Evolutionary conservation across 2,329 filamentous ascomycete species (phyloP).

Genomic region (Cladosporium oxysporum): DNA sequence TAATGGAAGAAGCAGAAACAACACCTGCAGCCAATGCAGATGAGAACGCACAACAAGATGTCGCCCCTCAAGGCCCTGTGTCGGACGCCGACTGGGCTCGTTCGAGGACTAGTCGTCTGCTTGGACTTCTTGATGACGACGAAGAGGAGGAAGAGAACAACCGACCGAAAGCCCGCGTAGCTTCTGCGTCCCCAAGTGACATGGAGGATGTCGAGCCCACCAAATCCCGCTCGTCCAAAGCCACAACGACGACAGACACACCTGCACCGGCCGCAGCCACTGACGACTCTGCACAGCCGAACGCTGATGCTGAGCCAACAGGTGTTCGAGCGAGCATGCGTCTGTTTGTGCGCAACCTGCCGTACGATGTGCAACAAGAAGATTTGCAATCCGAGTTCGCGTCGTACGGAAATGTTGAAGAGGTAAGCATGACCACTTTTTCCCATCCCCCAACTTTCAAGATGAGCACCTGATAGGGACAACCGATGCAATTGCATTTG

Average conservation of each 20-base stretch:
- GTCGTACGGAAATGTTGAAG: slow-evolving; percentile 74
- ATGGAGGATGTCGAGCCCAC: not conserved
- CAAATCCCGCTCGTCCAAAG: not conserved
- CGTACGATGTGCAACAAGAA: slow-evolving; percentile 75
- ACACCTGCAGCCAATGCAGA: not conserved
- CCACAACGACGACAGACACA: not conserved
- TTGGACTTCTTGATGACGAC: slow-evolving; percentile 80
- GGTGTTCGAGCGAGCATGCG: slow-evolving; percentile 72
- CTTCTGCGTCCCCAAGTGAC: slow-evolving; percentile 7
- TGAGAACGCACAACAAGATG: not conserved
- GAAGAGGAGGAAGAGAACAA: slow-evolving; percentile 27
- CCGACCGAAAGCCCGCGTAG: slow-evolving; percentile 20
- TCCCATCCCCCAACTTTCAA: slow-evolving; percentile 44
- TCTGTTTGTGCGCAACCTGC: slow-evolving; percentile 85
- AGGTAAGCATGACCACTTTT: slow-evolving; percentile 65
- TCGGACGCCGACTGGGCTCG: slow-evolving; percentile 91
- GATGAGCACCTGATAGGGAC: slow-evolving; percentile 99
- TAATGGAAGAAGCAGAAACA: not conserved
- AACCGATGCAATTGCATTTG: slow-evolving; percentile 93
- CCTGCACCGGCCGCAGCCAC: not conserved
- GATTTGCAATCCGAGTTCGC: slow-evolving; percentile 74
- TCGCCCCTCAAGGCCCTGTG: slow-evolving; percentile 40
- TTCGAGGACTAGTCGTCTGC: slow-evolving; percentile 79
- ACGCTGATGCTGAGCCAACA: slow-evolving; percentile 3
- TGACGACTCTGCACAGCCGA: not conserved